These are phyloP conservation scores for Colletotrichum limetticola DNA, from an alignment of 2,329 filamentous ascomycete genomes.

Conservation along the genomic window DNA sequence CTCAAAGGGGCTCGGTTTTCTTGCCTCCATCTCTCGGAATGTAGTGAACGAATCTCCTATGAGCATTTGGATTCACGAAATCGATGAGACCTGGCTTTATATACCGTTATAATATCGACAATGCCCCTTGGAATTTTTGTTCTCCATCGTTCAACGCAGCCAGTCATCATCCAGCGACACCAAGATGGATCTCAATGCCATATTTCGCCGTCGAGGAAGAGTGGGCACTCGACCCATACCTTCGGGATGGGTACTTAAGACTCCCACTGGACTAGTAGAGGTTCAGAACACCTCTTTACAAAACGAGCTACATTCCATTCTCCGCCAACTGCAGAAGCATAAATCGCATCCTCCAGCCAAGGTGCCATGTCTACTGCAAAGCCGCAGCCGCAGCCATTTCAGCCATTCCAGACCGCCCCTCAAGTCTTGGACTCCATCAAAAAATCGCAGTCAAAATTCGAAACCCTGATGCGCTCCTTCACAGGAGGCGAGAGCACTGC, in stretches of 20 bases:
- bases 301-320: accelerated
- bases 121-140: neutral
- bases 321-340: neutral
- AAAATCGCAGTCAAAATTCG: neutral
- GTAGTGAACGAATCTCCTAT: neutral
- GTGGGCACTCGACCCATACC: neutral
- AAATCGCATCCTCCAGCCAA: neutral
- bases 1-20: neutral
- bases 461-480: neutral
- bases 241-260: neutral
- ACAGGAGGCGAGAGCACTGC: too few relatives aligned
- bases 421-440: neutral
- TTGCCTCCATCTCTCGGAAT: neutral
- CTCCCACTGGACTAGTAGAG: neutral
- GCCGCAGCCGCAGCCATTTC: too few relatives aligned
- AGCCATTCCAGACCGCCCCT: neutral
- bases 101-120: neutral
- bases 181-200: neutral
- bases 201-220: neutral
- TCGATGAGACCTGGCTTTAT: neutral
- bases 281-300: neutral
- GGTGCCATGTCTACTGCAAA: neutral
- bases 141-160: neutral
- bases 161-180: neutral
- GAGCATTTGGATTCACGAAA: neutral